Evolutionary conservation across 2,329 filamentous ascomycete species (phyloP), one percentile per base, ranked within the genome.

Genomic region (Colletotrichum sp.): DNA sequence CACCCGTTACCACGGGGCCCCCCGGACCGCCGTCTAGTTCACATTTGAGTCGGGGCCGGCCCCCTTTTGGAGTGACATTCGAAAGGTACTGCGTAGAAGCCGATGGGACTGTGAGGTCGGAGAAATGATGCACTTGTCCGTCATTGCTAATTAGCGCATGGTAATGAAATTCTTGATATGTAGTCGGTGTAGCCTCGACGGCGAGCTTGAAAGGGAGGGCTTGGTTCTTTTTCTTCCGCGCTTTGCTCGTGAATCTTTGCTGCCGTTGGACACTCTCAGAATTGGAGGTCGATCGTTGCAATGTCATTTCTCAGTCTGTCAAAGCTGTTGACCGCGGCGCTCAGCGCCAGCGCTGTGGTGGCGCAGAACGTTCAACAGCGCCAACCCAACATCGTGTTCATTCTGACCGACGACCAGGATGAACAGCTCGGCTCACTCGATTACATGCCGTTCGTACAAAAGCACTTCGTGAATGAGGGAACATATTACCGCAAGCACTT

Each of bases 341-440:
- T 75, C 9, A 43, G 64, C 13, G 70, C 56, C 34, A 48, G 32
- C 7, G 56, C 64, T 8, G 73, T 75, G 13, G 34, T 65, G 39
- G 64, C 64, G 5, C 56, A 55, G 34, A 64, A 7, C 28, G 32
- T 67, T 13, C 66, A 70, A 39, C 71, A 74, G 48, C 71, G 66
- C 18, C 71, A 71, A 74, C 86, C 88, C 0, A 94, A 94, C 77
- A 90, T 94, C 61, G 85, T 94, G 25, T 92, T 94, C 79, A 91
- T 94, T 73, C 85, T 94, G 52, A 93, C 91, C 0, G 93, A 94
- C 76, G 93, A 94, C 76, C 93, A 94, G 79, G 93, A 94, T 79
- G 82, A 91, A 2, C 88, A 90, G 55, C 85, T 94, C 78, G 85
- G 91, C 62, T 94, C 92, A 0, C 79, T 93, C 5, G 85, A 89